Conservation (phyloP, 305 asterid genomes). For the Ajuga reptans region DNA sequence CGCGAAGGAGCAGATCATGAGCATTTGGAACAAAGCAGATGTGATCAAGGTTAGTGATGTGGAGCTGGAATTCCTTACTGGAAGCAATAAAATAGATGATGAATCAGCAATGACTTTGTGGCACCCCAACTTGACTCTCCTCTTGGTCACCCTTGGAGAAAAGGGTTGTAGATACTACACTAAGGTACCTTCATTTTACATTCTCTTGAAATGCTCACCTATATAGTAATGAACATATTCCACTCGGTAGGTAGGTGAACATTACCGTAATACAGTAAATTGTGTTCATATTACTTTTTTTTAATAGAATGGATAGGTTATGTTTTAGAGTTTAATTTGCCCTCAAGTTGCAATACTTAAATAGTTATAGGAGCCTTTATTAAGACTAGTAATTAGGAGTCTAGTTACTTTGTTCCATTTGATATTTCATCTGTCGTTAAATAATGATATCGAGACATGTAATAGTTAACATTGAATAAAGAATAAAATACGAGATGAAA, state of each 20-base stretch:
- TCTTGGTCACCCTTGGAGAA: conserved; percentile 82
- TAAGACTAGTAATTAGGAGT: background rate
- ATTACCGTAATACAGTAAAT: too few species aligned
- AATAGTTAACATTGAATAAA: too few species aligned
- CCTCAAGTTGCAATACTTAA: background rate
- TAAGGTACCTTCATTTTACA: conserved; percentile 35
- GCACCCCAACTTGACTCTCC: conserved; percentile 78
- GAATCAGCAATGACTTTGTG: conserved; percentile 72
- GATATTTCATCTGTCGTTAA: too few species aligned
- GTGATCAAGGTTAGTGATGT: conserved; percentile 77
- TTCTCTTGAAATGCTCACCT: too few species aligned
- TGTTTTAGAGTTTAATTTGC: conserved; percentile 6
- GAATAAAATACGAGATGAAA: too few species aligned
- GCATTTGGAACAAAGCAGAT: conserved; percentile 88
- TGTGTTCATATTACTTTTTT: background rate
- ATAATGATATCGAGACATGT: too few species aligned
- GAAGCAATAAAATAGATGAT: conserved; percentile 65
- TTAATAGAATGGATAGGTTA: background rate
- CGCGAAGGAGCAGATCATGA: conserved; percentile 74
- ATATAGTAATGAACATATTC: too few species aligned
- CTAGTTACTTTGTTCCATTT: too few species aligned
- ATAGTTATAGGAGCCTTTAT: background rate
- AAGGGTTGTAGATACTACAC: conserved; percentile 78
- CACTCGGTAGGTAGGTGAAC: too few species aligned
- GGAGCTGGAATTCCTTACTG: conserved; percentile 81